Conservation (phyloP, 768 basidiomycete genomes). For the Suillus hirtellus region DNA sequence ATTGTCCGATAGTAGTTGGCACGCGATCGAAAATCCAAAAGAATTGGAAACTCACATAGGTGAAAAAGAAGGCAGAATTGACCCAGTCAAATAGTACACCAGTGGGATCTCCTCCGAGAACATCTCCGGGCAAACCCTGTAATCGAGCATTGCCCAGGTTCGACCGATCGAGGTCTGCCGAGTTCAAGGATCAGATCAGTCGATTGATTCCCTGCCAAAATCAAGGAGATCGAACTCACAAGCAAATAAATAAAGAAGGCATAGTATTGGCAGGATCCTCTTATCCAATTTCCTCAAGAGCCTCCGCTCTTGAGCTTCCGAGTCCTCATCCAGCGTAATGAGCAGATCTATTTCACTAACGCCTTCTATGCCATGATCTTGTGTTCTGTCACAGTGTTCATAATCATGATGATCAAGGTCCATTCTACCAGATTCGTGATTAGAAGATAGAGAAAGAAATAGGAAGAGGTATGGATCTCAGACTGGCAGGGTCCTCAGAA, state of each 20-base stretch:
- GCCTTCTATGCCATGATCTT: slow-evolving; percentile 21
- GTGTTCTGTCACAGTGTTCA: slow-evolving; percentile 25
- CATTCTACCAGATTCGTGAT: neutral
- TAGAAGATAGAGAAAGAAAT: neutral
- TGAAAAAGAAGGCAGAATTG: slow-evolving; percentile 75
- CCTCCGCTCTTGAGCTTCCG: slow-evolving; percentile 43
- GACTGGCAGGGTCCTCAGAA: neutral
- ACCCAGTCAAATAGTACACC: slow-evolving; percentile 78
- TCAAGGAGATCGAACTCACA: slow-evolving; percentile 46
- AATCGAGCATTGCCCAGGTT: slow-evolving; percentile 81
- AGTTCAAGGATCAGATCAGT: slow-evolving; percentile 4
- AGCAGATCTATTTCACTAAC: slow-evolving; percentile 18
- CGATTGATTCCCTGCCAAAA: neutral
- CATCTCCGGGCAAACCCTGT: slow-evolving; percentile 65
- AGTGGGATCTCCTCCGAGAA: slow-evolving; percentile 65
- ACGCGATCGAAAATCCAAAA: neutral
- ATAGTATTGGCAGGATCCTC: slow-evolving; percentile 70
- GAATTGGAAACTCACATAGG: slow-evolving; percentile 53
- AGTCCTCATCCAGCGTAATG: slow-evolving; percentile 18
- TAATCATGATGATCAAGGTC: neutral
- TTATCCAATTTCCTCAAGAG: slow-evolving; percentile 66
- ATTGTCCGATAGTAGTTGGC: neutral
- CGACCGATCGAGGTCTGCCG: slow-evolving; percentile 63
- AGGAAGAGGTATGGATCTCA: neutral
- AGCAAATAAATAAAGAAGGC: slow-evolving; percentile 74